Conservation (phyloP, 1,284 basidiomycete species). For the Kalmanozyma brasiliensis region DNA sequence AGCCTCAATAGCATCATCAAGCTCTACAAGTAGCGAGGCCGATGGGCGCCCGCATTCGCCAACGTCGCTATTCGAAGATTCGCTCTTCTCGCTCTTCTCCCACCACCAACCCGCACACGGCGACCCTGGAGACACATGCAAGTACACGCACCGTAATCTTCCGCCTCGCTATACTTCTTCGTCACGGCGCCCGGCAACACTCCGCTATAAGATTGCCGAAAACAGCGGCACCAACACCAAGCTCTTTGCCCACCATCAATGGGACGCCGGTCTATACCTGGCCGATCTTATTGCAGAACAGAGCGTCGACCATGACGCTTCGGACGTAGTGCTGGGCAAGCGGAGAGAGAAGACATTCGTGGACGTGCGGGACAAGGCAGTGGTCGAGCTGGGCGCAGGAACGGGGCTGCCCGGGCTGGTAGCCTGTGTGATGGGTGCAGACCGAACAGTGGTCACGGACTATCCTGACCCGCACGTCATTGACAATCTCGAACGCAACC, state of each 20-base stretch:
- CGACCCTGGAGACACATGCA: slow-evolving; percentile 52
- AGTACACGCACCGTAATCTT: slow-evolving; percentile 43
- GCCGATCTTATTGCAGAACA: slow-evolving; percentile 51
- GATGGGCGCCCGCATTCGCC: slow-evolving; percentile 25
- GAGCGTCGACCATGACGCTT: background rate
- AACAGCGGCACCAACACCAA: slow-evolving; percentile 53
- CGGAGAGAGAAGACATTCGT: slow-evolving; percentile 11
- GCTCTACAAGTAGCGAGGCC: background rate
- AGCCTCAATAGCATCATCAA: slow-evolving; percentile 7
- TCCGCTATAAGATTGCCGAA: slow-evolving; percentile 51
- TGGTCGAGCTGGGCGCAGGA: slow-evolving; percentile 61
- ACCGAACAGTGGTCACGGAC: slow-evolving; percentile 45
- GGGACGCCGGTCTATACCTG: slow-evolving; percentile 62
- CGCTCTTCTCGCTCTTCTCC: slow-evolving; percentile 59
- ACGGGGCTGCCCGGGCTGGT: slow-evolving; percentile 58
- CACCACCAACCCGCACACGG: slow-evolving; percentile 60
- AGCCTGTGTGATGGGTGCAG: slow-evolving; percentile 44
- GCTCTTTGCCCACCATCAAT: slow-evolving; percentile 65
- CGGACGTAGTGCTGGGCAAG: slow-evolving; percentile 4
- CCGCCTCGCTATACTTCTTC: slow-evolving; percentile 25
- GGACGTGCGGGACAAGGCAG: slow-evolving; percentile 41
- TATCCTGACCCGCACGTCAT: slow-evolving; percentile 49
- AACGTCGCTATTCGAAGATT: slow-evolving; percentile 56
- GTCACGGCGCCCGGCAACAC: background rate
- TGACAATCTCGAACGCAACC: slow-evolving; percentile 26